These are phyloP conservation scores for Lipomyces mesembrius DNA, from an alignment of 805 yeast species.

Conservation along the genomic window DNA sequence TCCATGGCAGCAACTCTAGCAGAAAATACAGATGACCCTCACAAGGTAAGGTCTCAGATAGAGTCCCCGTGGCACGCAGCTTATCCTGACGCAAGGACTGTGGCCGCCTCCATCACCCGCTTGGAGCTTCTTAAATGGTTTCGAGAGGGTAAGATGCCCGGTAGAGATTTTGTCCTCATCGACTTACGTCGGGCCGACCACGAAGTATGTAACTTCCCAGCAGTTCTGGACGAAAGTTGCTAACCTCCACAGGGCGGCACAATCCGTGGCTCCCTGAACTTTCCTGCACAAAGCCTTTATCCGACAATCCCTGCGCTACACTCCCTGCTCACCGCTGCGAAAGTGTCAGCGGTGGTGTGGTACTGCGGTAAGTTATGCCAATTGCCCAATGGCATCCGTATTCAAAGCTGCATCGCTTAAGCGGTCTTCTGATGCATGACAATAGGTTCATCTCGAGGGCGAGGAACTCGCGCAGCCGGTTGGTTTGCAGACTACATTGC, in stretches of 20 bases:
- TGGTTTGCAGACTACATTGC: conserved; percentile 16
- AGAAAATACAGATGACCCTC: no score
- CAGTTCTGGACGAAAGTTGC: background rate
- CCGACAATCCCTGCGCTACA: conserved; percentile 13
- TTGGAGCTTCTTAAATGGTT: background rate
- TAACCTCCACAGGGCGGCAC: conserved; percentile 12
- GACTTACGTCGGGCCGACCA: conserved; percentile 16
- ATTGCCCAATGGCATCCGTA: background rate
- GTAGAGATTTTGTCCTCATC: conserved; percentile 16
- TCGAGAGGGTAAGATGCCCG: conserved; percentile 10
- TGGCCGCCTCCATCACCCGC: conserved; percentile 4
- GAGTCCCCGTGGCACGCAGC: no score
- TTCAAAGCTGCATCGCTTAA: no score
- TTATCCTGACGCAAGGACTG: no score
- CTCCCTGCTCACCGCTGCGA: background rate
- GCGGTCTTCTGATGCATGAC: background rate
- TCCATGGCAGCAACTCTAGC: no score
- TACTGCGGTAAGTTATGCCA: conserved; percentile 11
- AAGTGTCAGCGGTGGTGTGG: conserved; percentile 5
- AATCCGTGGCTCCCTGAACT: conserved; percentile 11
- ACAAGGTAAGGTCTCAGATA: background rate
- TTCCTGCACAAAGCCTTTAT: conserved; percentile 16
- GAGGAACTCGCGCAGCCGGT: conserved; percentile 18
- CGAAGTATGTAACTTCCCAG: conserved; percentile 2
- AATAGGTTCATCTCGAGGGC: conserved; percentile 15